Evolutionary conservation across 2,329 filamentous ascomycete genomes (phyloP).

Genomic region (Curvularia spicifera): DNA sequence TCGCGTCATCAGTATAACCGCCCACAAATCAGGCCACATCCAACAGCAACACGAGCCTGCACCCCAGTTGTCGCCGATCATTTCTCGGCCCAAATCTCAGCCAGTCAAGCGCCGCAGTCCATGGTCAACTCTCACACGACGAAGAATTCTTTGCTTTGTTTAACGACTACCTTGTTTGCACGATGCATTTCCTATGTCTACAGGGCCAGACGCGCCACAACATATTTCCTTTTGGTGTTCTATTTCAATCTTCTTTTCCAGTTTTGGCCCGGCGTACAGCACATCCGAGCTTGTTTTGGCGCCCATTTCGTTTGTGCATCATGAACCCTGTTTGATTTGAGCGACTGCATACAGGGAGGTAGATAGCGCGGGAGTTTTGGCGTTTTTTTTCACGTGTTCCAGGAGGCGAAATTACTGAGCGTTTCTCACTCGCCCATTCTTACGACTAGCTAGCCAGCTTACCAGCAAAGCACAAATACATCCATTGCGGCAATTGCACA

Average conservation of each 20-base stretch:
- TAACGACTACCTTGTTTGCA: constrained; percentile 1
- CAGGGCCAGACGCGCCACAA: not conserved
- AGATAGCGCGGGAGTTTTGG: constrained; percentile 15
- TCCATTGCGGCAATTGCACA: not conserved
- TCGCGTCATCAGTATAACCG: constrained; percentile 3
- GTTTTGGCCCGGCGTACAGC: too few species aligned
- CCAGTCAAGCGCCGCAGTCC: constrained; percentile 11
- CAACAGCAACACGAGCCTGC: constrained; percentile 6
- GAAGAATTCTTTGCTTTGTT: constrained; percentile 19
- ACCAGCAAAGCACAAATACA: constrained; percentile 7
- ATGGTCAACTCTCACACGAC: constrained; percentile 13
- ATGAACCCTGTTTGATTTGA: constrained; percentile 10
- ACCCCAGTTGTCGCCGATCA: not conserved
- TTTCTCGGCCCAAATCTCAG: constrained; percentile 9
- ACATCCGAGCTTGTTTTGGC: not conserved
- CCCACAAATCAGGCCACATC: not conserved
- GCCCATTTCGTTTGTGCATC: constrained; percentile 7
- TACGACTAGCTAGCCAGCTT: constrained; percentile 2
- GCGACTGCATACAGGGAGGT: constrained; percentile 11
- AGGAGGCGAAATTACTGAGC: constrained; percentile 8
- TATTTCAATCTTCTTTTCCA: too few species aligned
- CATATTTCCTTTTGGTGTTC: constrained; percentile 1
- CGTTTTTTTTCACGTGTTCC: constrained; percentile 6
- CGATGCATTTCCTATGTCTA: not conserved
- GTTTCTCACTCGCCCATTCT: constrained; percentile 1